These are phyloP conservation scores for Naematelia encephala DNA, from an alignment of 768 basidiomycete species.

Conservation along the genomic window DNA sequence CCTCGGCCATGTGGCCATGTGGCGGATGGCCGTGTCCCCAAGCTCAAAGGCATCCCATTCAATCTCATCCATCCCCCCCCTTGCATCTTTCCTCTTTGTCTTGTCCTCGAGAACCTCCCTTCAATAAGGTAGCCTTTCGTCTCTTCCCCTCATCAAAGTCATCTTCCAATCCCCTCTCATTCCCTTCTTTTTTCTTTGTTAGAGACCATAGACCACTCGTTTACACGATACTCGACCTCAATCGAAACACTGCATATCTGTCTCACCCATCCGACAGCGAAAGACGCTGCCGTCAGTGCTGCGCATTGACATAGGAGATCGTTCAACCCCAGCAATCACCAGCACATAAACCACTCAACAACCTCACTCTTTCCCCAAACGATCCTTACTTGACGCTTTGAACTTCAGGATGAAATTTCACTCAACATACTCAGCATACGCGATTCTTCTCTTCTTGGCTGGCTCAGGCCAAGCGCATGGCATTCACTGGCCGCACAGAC, in stretches of 20 bases:
- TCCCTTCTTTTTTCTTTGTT: not conserved
- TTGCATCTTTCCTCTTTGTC: too few relatives aligned
- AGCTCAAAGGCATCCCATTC: too few relatives aligned
- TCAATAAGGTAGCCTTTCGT: too few relatives aligned
- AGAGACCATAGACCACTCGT: too few relatives aligned
- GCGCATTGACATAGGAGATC: not conserved
- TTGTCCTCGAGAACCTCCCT: not conserved
- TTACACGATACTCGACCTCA: too few relatives aligned
- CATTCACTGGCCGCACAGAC: not conserved
- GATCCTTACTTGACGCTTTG: not conserved
- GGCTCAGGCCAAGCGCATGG: not conserved
- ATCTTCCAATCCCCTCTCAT: not conserved
- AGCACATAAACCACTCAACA: not conserved
- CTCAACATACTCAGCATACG: not conserved
- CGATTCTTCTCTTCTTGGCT: slow-evolving; percentile 3
- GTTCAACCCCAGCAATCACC: not conserved
- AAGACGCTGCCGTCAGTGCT: not conserved
- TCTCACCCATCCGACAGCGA: too few relatives aligned
- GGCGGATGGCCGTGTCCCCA: too few relatives aligned
- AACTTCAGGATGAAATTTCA: not conserved
- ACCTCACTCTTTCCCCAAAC: not conserved
- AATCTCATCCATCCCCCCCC: too few relatives aligned
- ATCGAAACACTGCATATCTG: too few relatives aligned
- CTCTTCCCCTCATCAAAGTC: not conserved
- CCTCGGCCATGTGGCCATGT: too few relatives aligned